phyloP scores from a whole-genome alignment of 148 eudicot genomes.

The Vaccinium vitisidaea region DNA sequence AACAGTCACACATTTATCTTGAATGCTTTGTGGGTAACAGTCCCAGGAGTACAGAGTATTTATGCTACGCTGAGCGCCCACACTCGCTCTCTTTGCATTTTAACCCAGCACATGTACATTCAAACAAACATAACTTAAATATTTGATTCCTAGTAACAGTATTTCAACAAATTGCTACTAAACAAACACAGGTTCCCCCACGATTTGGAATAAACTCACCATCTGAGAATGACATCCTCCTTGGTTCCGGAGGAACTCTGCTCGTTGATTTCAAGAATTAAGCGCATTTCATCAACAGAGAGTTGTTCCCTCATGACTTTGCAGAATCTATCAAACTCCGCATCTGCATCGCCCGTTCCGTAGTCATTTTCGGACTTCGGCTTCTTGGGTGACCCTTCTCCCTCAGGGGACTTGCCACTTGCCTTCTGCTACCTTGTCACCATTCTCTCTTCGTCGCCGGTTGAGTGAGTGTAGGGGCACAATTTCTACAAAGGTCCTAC shows the following conservation, averaged over 20 bases:
- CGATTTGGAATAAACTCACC: slow-evolving; percentile 27
- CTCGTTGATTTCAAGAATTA: slow-evolving; percentile 45
- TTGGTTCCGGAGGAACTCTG: slow-evolving; percentile 33
- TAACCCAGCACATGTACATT: too few species aligned
- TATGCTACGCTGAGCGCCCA: neutral
- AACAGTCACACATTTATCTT: neutral
- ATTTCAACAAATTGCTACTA: neutral
- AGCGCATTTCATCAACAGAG: slow-evolving; percentile 46
- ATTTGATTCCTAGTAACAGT: neutral
- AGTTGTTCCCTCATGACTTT: slow-evolving; percentile 38
- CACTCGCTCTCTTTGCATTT: too few species aligned
- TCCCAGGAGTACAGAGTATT: neutral
- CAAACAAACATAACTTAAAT: neutral
- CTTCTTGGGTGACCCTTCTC: slow-evolving; percentile 51
- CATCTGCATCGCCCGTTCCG: slow-evolving; percentile 6
- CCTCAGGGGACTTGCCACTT: slow-evolving; percentile 29
- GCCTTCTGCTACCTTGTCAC: slow-evolving; percentile 43
- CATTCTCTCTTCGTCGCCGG: slow-evolving; percentile 29
- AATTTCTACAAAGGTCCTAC: too few species aligned
- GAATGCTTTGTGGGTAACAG: neutral
- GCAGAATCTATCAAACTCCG: slow-evolving; percentile 50
- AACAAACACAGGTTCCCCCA: neutral
- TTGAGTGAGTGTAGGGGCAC: too few species aligned
- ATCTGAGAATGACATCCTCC: slow-evolving; percentile 38
- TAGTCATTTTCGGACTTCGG: slow-evolving; percentile 42